Evolutionary conservation across 176 grass and related monocot species (phyloP), one percentile per base, ranked within the genome.

Genomic region (Hyparrhenia diplandra): DNA sequence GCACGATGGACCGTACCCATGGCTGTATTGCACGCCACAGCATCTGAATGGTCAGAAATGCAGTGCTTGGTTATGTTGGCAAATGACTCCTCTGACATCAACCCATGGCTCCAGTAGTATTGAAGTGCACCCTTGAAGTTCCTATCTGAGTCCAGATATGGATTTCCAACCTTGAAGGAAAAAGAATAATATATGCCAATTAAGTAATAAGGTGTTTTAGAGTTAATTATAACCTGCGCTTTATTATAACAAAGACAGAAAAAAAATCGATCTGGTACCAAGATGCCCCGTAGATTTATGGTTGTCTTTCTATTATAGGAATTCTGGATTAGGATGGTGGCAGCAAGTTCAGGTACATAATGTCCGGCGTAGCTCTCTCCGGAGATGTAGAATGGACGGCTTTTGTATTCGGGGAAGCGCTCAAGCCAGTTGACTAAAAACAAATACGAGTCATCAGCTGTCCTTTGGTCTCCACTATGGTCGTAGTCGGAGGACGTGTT

Each of bases 281-380:
- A 39, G 66, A 91, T 88, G 36, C 86, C 86, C 0, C 13, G 41
- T 0, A 94, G 83, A 61, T 94, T 91, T 8, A 81, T 69, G 23
- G 74, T 43, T 35, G 39, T 79, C 25, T 24, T 75, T 21, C 57
- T 79, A n/a, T 27, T 90, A 14, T 87, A 86, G 2, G 40, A 73
- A 66, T 94, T 86, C 12, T 75, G 63, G 37, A 77, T 2, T 5
- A 94, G 45, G 41, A 94, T 75, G 72, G 80, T 60, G 13, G 79
- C 47, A 8, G 87, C 84, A 42, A 89, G 87, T 47, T 92, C 47
- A 0, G 83, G 86, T 17, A 89, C 64, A 11, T 84, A 91, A 55
- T 94, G 86, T 1, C 92, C 88, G 2, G 75, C 88, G 25, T n/a
- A 94, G 80, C 85, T 94, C 85, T 94, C 92, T 1, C 88, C 92